Percentiles rank a stretch among this genome's conserved stretches.
Evolutionary conservation across 768 basidiomycete species (phyloP).

Genomic region (Tricholoma saponaceum): DNA sequence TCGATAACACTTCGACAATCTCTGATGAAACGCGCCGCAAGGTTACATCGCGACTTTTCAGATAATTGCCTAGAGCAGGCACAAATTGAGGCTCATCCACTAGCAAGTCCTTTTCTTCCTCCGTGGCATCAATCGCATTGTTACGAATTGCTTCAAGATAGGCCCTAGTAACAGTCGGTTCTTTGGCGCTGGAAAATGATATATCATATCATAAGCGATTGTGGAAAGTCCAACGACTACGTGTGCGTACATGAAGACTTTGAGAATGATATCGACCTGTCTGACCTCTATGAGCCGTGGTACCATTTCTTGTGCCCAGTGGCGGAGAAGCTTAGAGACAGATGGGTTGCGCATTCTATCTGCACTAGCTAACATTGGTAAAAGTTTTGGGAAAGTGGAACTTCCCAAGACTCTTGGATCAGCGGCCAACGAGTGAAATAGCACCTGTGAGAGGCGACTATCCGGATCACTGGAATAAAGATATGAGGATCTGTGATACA

Average conservation of each 20-base stretch:
- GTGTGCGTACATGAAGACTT: slow-evolving; percentile 9
- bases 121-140: slow-evolving; percentile 4
- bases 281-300: slow-evolving; percentile 5
- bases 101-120: slow-evolving; percentile 13
- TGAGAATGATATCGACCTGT: slow-evolving; percentile 10
- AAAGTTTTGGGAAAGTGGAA: slow-evolving; percentile 6
- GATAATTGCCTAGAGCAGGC: slow-evolving; percentile 5
- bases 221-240: not conserved
- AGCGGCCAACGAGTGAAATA: slow-evolving; percentile 10
- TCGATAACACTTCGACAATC: slow-evolving; percentile 12
- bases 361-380: slow-evolving; percentile 11
- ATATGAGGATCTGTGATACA: not conserved
- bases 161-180: slow-evolving; percentile 3
- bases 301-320: slow-evolving; percentile 12
- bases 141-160: slow-evolving; percentile 10
- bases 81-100: slow-evolving; percentile 11
- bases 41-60: slow-evolving; percentile 10
- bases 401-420: slow-evolving; percentile 8
- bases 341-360: slow-evolving; percentile 8
- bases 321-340: slow-evolving; percentile 10
- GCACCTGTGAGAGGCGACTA: slow-evolving; percentile 6
- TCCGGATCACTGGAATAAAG: slow-evolving; percentile 12
- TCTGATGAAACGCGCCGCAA: slow-evolving; percentile 10
- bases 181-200: slow-evolving; percentile 3
- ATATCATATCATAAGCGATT: not conserved